Evolutionary conservation across 2,329 filamentous ascomycete species (phyloP).

Genomic region (Gaeumannomyces tritici): DNA sequence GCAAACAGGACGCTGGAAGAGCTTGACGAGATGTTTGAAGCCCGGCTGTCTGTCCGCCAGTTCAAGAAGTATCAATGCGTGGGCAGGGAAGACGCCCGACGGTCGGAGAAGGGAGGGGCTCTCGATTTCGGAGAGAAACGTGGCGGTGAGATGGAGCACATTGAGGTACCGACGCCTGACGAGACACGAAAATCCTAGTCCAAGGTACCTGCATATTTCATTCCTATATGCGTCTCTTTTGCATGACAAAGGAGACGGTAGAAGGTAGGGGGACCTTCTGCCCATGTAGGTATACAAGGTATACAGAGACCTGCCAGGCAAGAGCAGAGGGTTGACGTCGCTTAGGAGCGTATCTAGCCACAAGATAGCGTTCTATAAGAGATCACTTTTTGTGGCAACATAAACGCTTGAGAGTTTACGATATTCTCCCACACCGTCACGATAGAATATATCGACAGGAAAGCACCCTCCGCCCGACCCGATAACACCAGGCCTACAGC

Average conservation of each 20-base stretch:
- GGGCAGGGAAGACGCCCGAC: constrained; percentile 15
- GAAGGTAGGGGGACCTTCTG: not conserved
- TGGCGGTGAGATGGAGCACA: not conserved
- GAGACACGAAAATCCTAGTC: not conserved
- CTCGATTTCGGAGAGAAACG: not conserved
- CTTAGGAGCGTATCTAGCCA: too few relatives aligned
- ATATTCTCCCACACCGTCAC: too few relatives aligned
- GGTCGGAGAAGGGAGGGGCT: constrained; percentile 9
- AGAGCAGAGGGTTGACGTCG: too few relatives aligned
- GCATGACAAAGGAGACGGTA: not conserved
- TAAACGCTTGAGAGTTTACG: too few relatives aligned
- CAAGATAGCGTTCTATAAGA: too few relatives aligned
- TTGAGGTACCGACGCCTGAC: not conserved
- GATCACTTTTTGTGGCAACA: too few relatives aligned
- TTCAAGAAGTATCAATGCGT: constrained; percentile 18
- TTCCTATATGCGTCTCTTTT: too few relatives aligned
- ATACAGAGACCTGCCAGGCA: too few relatives aligned
- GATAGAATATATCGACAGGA: not conserved
- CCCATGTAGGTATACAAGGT: too few relatives aligned
- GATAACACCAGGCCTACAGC: not conserved
- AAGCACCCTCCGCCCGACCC: not conserved
- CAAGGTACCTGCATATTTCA: too few relatives aligned
- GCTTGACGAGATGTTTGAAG: constrained; percentile 21
- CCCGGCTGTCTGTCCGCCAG: constrained; percentile 15
- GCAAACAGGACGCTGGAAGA: constrained; percentile 21